A percentile compares a stretch with the other conserved stretches of the same genome.
Evolutionary conservation across 1,284 basidiomycete genomes (phyloP).

Genomic region (Pascua guehoae): DNA sequence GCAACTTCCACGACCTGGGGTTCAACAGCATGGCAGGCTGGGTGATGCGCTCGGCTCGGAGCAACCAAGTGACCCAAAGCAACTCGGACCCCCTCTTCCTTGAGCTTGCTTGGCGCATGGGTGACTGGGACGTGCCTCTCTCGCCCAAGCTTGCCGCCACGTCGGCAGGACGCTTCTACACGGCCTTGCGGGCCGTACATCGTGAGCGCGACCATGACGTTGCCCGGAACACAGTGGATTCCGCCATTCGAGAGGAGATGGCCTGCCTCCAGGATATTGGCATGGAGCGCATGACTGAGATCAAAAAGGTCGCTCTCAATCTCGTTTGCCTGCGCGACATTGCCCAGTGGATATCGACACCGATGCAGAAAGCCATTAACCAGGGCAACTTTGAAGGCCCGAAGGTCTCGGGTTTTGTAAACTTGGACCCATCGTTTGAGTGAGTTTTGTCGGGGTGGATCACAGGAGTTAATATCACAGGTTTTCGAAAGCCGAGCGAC

Average conservation of each 20-base stretch:
- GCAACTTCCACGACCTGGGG: constrained; percentile 79
- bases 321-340: constrained; percentile 77
- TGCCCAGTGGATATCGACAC: constrained; percentile 32
- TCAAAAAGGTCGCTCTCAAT: constrained; percentile 62
- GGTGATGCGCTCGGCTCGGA: constrained; percentile 29
- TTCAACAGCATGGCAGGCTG: constrained; percentile 70
- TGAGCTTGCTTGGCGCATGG: constrained; percentile 81
- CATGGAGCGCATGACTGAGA: constrained; percentile 70
- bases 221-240: constrained; percentile 56
- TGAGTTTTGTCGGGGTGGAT: constrained; percentile 47
- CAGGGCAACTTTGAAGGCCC: constrained; percentile 44
- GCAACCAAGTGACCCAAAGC: constrained; percentile 1
- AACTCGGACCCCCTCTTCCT: constrained; percentile 61
- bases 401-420: constrained; percentile 53
- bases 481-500: constrained; percentile 69
- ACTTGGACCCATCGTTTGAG: constrained; percentile 62
- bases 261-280: constrained; percentile 63
- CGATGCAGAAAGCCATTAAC: constrained; percentile 24
- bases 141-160: constrained; percentile 19
- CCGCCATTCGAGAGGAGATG: constrained; percentile 61
- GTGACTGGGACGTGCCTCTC: constrained; percentile 86
- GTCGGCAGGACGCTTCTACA: constrained; percentile 63
- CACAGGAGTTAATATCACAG: constrained; percentile 49
- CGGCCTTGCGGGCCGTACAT: constrained; percentile 71
- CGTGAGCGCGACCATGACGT: constrained; percentile 61